Evolutionary conservation across 2,329 filamentous ascomycete genomes (phyloP), one percentile per base, ranked within the genome.

Genomic region (Akanthomyces lecanii): DNA sequence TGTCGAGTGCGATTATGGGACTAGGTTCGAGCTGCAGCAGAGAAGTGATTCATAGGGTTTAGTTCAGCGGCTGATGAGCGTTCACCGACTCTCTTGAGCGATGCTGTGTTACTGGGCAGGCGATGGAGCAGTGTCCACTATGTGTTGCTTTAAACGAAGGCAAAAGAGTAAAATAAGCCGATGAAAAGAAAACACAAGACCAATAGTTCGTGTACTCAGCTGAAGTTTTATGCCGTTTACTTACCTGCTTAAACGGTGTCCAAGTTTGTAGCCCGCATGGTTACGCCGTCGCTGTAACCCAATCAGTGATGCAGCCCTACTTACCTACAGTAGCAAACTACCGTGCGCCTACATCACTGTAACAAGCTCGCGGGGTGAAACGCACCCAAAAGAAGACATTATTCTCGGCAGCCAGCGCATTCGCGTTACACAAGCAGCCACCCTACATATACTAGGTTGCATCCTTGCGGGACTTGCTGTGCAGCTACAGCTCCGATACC

Each of bases 391-490:
- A 45, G 12, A 14, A n/a, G 6, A 47, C 21, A 14, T n/a, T 33
- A 23, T 48, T 1, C 6, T 40, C 12, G 45, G 25, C 16, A 38
- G 51, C 40, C 51, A 55, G 51, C 40, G 40, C 42, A n/a, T 21
- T 23, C n/a, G 51, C 40, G 59, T 61, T 44, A 55, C 59, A 61
- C 59, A 61, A 16, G n/a, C 48, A 53, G 58, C 48, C 48, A 47
- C 38, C 16, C 18, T 50, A 60, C 42, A 57, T 57, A 51, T 48
- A 61, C 18, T n/a, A 45, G 40, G 50, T 25, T 14, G 48, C 58
- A 53, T 30, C 50, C 28, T 54, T 47, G 50, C 59, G 21, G 30
- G 50, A 48, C 42, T 21, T 18, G 44, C 16, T 3, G 28, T 48
- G 42, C 51, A 11, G 7, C 40, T 11, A 28, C 21, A 40, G 38